Evolutionary conservation across 2,329 filamentous ascomycete species (phyloP).

Genomic region (Cercospora sojina): DNA sequence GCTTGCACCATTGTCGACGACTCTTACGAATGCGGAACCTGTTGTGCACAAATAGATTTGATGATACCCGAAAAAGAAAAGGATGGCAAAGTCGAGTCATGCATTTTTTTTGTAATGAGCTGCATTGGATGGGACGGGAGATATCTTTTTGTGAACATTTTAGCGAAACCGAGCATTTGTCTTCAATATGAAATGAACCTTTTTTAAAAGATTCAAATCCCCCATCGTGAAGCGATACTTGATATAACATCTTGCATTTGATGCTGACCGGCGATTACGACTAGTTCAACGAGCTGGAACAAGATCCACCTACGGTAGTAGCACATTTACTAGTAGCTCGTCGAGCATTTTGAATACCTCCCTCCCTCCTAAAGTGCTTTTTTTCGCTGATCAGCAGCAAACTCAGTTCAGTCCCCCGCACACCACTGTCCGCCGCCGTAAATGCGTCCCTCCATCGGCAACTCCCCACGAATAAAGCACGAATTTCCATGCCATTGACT

Average conservation of each 20-base stretch:
- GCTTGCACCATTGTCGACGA: conserved; percentile 46
- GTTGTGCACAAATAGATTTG: conserved; percentile 12
- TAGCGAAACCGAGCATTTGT: background rate
- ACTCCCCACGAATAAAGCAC: too few species aligned
- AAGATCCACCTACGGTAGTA: too few species aligned
- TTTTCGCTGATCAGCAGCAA: background rate
- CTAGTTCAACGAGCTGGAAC: too few species aligned
- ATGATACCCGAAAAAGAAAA: background rate
- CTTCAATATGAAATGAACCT: background rate
- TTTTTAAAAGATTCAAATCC: too few species aligned
- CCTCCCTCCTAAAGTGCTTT: background rate
- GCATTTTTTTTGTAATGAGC: background rate
- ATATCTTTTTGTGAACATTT: background rate
- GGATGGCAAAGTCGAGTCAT: background rate
- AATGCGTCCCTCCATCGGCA: too few species aligned
- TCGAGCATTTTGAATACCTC: too few species aligned
- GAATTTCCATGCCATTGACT: too few species aligned
- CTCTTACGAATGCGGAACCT: conserved; percentile 24
- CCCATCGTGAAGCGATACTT: too few species aligned
- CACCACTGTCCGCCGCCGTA: background rate
- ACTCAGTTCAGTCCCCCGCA: background rate
- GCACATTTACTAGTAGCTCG: too few species aligned
- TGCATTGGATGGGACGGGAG: background rate
- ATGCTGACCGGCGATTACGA: too few species aligned
- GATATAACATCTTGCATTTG: too few species aligned